phyloP scores from a whole-genome alignment of 129 eudicot genomes.

The Pseudognaphalium luteoalbum region DNA sequence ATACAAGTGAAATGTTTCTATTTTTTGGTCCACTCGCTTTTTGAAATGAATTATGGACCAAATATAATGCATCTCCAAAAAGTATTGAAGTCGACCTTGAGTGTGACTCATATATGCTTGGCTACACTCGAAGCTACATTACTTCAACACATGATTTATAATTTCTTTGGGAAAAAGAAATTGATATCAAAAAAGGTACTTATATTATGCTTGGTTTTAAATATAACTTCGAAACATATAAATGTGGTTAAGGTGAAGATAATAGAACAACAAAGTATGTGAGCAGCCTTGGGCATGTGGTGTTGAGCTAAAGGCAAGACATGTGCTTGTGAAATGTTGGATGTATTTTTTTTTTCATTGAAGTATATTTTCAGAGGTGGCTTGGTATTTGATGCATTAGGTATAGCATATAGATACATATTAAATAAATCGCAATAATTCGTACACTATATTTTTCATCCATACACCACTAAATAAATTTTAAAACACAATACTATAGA shows the following conservation, averaged over 20 bases:
- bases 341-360: background rate
- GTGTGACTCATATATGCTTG: slow-evolving; percentile 21
- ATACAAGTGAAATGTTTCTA: background rate
- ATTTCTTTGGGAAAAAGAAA: background rate
- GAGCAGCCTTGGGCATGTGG: slow-evolving; percentile 20
- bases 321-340: slow-evolving; percentile 21
- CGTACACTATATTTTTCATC: too few relatives aligned
- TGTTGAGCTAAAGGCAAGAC: slow-evolving; percentile 23
- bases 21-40: background rate
- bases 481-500: too few relatives aligned
- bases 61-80: slow-evolving; percentile 28
- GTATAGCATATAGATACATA: background rate
- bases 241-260: slow-evolving; percentile 22
- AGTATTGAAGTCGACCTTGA: slow-evolving; percentile 26
- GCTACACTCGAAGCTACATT: background rate
- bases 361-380: background rate
- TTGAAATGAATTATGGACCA: slow-evolving; percentile 13
- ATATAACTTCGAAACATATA: background rate
- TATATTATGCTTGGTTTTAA: background rate
- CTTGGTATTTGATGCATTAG: background rate
- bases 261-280: slow-evolving; percentile 17
- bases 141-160: background rate
- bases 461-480: too few relatives aligned
- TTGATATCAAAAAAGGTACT: background rate
- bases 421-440: too few relatives aligned